phyloP scores from a whole-genome alignment of 2,329 filamentous ascomycete genomes.

The Beauveria varroae region DNA sequence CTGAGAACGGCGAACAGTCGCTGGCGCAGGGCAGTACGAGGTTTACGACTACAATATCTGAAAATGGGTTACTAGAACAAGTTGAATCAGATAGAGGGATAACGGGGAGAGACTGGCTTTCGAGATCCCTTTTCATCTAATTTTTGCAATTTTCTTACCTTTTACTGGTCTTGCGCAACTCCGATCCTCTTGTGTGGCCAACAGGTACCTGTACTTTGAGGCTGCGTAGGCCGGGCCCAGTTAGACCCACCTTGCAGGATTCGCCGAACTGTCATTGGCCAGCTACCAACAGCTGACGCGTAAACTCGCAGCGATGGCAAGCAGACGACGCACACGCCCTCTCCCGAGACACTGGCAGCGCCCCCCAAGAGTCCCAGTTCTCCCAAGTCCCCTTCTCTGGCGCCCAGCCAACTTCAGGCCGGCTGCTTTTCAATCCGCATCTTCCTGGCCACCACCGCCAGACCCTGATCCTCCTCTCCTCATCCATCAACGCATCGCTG shows the following conservation, averaged over 20 bases:
- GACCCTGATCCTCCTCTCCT: not conserved
- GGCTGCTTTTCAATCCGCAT: constrained; percentile 9
- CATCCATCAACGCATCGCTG: constrained; percentile 8
- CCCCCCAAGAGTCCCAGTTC: not conserved
- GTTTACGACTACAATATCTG: too few species aligned
- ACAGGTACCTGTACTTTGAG: constrained; percentile 11
- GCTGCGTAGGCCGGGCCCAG: constrained; percentile 11
- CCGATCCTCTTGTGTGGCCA: too few species aligned
- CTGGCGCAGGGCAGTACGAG: not conserved
- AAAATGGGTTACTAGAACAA: too few species aligned
- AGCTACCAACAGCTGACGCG: constrained; percentile 23
- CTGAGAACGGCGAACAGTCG: not conserved
- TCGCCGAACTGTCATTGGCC: constrained; percentile 17
- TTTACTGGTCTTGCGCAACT: not conserved
- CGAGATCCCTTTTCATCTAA: not conserved
- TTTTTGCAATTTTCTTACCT: not conserved
- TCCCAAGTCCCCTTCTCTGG: not conserved
- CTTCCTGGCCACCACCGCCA: not conserved
- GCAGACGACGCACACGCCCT: constrained; percentile 12
- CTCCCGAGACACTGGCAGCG: constrained; percentile 11
- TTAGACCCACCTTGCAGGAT: constrained; percentile 2
- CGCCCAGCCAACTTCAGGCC: not conserved
- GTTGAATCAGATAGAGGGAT: too few species aligned
- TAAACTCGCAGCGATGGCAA: constrained; percentile 18
- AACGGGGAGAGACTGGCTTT: too few species aligned